Conservation (phyloP, 148 eudicot species). For the Cornus kousa region DNA sequence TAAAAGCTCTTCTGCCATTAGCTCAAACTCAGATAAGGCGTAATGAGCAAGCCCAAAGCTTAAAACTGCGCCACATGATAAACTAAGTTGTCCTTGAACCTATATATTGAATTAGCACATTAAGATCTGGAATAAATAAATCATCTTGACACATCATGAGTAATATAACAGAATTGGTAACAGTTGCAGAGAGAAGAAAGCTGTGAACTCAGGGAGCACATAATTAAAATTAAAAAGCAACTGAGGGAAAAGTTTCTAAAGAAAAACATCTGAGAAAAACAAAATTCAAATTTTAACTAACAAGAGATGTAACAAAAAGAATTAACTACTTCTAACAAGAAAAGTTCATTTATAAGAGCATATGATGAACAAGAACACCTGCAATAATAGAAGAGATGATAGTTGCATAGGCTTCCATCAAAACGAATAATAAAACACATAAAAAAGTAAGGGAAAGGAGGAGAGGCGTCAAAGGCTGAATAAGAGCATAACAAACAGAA, state of each 20-base stretch:
- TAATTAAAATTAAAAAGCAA: background rate
- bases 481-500: background rate
- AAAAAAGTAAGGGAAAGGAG: background rate
- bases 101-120: conserved; percentile 22
- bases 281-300: background rate
- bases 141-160: background rate
- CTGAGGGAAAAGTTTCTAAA: background rate
- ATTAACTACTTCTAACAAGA: background rate
- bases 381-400: background rate
- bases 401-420: background rate
- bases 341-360: background rate
- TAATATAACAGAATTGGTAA: background rate
- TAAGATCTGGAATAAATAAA: conserved; percentile 7
- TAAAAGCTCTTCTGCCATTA: conserved; percentile 91
- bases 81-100: conserved; percentile 92
- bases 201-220: background rate
- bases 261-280: background rate
- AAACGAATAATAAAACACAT: background rate
- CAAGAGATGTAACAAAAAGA: background rate
- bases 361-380: background rate
- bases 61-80: conserved; percentile 70
- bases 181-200: background rate
- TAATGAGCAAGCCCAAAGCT: conserved; percentile 85
- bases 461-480: background rate
- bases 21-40: conserved; percentile 80